Conservation (phyloP, 768 basidiomycete genomes). For the Mycena sanguinolenta region DNA sequence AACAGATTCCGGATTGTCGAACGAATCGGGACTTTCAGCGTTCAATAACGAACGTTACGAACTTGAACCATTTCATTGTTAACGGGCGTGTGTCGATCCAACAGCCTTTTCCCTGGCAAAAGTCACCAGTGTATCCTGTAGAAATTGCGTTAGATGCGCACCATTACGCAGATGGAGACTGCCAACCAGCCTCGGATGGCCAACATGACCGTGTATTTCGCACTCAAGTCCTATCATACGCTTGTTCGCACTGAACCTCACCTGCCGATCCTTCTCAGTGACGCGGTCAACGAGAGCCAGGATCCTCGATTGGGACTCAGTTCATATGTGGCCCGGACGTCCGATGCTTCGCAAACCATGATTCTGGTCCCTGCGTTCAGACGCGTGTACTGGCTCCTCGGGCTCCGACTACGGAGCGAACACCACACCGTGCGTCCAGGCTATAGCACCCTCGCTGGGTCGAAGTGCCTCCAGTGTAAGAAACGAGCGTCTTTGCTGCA, state of each 20-base stretch:
- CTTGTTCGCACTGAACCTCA: neutral
- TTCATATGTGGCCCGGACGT: neutral
- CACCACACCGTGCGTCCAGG: neutral
- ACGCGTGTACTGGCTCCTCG: neutral
- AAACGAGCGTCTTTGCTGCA: no score
- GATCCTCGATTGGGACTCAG: neutral
- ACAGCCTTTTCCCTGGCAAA: neutral
- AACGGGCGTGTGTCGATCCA: neutral
- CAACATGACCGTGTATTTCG: slow-evolving; percentile 16
- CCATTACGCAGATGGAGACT: slow-evolving; percentile 9
- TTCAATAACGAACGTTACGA: neutral
- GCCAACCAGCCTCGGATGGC: neutral
- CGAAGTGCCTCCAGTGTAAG: no score
- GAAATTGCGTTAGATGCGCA: neutral
- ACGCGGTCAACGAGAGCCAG: neutral
- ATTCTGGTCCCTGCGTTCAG: neutral
- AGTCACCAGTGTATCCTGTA: neutral
- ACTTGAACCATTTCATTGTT: neutral
- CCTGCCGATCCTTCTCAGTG: neutral
- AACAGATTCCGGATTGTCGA: neutral
- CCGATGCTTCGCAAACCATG: neutral
- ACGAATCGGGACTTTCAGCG: neutral
- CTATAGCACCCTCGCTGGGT: neutral
- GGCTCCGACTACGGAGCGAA: neutral
- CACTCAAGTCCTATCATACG: neutral